These are phyloP conservation scores for Cladosporium sp. DNA, from an alignment of 2,329 filamentous ascomycete species.

Conservation along the genomic window DNA sequence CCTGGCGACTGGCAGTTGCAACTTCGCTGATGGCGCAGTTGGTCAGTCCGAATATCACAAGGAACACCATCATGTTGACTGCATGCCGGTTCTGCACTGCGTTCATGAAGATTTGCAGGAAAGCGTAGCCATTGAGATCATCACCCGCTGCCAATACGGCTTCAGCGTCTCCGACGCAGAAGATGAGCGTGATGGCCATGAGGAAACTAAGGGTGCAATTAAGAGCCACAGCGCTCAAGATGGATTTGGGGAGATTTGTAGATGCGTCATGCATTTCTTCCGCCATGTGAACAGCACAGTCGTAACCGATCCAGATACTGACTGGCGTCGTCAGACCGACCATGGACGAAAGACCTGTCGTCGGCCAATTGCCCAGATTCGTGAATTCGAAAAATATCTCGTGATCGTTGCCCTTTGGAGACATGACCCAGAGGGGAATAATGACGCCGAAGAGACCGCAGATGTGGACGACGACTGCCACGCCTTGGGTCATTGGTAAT, in stretches of 20 bases:
- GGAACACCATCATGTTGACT: constrained; percentile 24
- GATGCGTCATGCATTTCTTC: constrained; percentile 28
- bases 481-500: constrained; percentile 25
- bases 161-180: constrained; percentile 32
- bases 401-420: constrained; percentile 15
- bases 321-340: constrained; percentile 36
- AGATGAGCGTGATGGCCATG: constrained; percentile 27
- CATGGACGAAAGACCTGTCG: constrained; percentile 27
- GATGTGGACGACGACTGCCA: constrained; percentile 25
- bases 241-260: constrained; percentile 25
- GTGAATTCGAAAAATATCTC: constrained; percentile 19
- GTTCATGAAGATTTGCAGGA: constrained; percentile 43
- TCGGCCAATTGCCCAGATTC: constrained; percentile 23
- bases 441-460: constrained; percentile 28
- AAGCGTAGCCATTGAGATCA: constrained; percentile 30
- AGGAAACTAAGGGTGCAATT: constrained; percentile 23
- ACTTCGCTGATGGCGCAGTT: constrained; percentile 30
- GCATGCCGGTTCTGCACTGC: constrained; percentile 24
- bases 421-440: constrained; percentile 27
- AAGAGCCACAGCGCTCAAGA: constrained; percentile 20
- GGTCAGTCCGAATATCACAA: constrained; percentile 21
- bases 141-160: constrained; percentile 35
- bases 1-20: constrained; percentile 39
- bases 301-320: constrained; percentile 21
- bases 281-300: constrained; percentile 28